phyloP scores from a whole-genome alignment of 1,139 yeast genomes.

The Saccharomyces pastorianus region DNA sequence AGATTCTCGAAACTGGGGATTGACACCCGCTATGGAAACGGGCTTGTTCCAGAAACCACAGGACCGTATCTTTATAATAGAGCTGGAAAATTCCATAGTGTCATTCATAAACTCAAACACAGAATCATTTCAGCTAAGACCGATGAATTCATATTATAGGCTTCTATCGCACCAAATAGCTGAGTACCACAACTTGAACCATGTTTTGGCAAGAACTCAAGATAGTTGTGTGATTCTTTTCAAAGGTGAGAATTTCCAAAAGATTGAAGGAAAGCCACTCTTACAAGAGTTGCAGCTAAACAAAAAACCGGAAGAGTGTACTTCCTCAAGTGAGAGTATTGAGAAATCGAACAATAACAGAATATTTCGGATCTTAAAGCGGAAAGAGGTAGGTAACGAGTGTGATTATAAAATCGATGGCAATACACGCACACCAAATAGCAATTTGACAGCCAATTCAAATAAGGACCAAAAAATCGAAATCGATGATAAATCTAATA shows the following conservation, averaged over 20 bases:
- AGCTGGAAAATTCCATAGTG: conserved; percentile 44
- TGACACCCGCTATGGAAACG: conserved; percentile 30
- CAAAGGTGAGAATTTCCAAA: conserved; percentile 27
- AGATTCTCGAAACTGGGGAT: conserved; percentile 10
- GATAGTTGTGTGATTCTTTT: conserved; percentile 39
- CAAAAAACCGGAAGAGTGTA: background rate
- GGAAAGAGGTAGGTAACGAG: background rate
- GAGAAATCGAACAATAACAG: background rate
- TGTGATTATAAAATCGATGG: background rate
- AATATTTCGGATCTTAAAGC: background rate
- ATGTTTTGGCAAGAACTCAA: conserved; percentile 38
- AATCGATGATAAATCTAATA: background rate
- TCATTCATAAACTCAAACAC: conserved; percentile 32
- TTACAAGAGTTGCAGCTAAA: conserved; percentile 16
- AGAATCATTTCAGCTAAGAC: conserved; percentile 39
- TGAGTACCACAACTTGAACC: conserved; percentile 54
- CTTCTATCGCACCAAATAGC: conserved; percentile 61
- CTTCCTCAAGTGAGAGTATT: background rate
- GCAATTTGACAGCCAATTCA: background rate
- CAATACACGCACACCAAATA: background rate
- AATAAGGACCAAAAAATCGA: background rate
- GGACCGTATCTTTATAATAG: conserved; percentile 46
- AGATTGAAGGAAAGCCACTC: conserved; percentile 9
- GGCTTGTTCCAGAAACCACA: conserved; percentile 41
- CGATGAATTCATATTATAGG: conserved; percentile 61